Base-by-base conservation (phyloP, 2,329 filamentous ascomycete species). In the Talaromyces sp. region DNA sequence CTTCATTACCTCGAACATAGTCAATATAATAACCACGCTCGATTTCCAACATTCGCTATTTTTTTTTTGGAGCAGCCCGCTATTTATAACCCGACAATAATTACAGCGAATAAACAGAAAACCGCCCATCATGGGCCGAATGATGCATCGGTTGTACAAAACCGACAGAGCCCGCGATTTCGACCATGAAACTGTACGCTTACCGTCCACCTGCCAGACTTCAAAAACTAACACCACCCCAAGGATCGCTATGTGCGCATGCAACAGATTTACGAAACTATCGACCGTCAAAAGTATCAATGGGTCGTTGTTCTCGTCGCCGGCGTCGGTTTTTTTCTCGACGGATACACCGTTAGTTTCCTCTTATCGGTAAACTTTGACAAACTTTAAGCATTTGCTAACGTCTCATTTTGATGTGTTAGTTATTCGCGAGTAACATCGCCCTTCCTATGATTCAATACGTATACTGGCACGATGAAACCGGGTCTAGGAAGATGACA, bases 391-490 rank as follows among this genome's bases (percentile, higher is more conserved):
- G 27, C 49, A 33, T n/a, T 52, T 8, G 27, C 31, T 37, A 35
- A 56, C 27, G 41, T 67, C 66, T 57, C 33, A 31, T 41, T 33
- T 9, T n/a, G 31, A 10, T 31, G n/a, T 17, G 52, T 31, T 62
- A 80, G 73, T 73, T 84, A 11, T 84, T 84, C 69, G 81, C 81
- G 17, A 81, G 78, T 66, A 84, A 84, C 52, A 79, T 83, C 67
- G 79, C 82, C n/a, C 70, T 83, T 5, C 82, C 82, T 0, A 81
- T 82, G 75, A 74, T 84, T 10, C 74, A 75, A 27, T 80, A 80
- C 63, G 78, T 83, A 31, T 84, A 83, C 71, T 84, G 81, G 79
- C 69, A 70, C 35, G 70, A 80, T 22, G 74, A 78, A 4, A 70
- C 68, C 57, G 72, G 76, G 3, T 74, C 75, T 4, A 70, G 73